A percentile compares a stretch with the other conserved stretches of the same genome.
phyloP scores from a whole-genome alignment of 2,329 filamentous ascomycete species.

The Fusarium sp. region DNA sequence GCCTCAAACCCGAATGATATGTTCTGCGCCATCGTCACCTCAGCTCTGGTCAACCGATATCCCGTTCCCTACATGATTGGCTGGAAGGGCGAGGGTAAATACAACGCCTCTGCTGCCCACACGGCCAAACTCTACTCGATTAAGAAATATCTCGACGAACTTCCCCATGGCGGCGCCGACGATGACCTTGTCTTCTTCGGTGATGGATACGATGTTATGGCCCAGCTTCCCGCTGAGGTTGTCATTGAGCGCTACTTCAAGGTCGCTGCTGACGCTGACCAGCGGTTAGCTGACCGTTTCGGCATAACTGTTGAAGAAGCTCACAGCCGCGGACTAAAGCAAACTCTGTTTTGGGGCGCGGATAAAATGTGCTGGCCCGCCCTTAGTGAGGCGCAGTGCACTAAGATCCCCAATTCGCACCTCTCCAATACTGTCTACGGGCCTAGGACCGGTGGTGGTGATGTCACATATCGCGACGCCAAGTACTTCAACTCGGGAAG shows the following conservation, averaged over 20 bases:
- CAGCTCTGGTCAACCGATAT: conserved; percentile 55
- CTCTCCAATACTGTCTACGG: conserved; percentile 54
- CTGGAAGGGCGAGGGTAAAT: conserved; percentile 53
- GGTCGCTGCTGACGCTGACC: conserved; percentile 66
- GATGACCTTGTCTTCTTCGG: conserved; percentile 74
- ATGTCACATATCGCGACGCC: conserved; percentile 52
- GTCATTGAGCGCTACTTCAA: conserved; percentile 73
- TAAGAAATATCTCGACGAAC: conserved; percentile 57
- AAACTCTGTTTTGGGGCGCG: conserved; percentile 60
- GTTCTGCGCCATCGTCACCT: conserved; percentile 57
- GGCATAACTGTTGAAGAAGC: conserved; percentile 54
- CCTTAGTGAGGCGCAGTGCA: conserved; percentile 55
- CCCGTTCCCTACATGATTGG: conserved; percentile 56
- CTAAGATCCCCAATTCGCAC: conserved; percentile 55
- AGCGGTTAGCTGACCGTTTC: conserved; percentile 63
- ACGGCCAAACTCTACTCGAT: conserved; percentile 49
- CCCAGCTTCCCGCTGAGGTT: conserved; percentile 74
- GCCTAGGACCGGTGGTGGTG: conserved; percentile 52
- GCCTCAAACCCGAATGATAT: conserved; percentile 54
- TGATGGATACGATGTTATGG: conserved; percentile 74
- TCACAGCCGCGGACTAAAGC: conserved; percentile 51
- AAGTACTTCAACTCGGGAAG: conserved; percentile 63
- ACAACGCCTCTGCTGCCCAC: conserved; percentile 31
- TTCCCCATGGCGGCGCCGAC: conserved; percentile 53
- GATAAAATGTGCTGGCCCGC: conserved; percentile 55